Evolutionary conservation across 257 asterid genomes (phyloP), one percentile per base, ranked within the genome.

Genomic region (Euphrasia confusa): DNA sequence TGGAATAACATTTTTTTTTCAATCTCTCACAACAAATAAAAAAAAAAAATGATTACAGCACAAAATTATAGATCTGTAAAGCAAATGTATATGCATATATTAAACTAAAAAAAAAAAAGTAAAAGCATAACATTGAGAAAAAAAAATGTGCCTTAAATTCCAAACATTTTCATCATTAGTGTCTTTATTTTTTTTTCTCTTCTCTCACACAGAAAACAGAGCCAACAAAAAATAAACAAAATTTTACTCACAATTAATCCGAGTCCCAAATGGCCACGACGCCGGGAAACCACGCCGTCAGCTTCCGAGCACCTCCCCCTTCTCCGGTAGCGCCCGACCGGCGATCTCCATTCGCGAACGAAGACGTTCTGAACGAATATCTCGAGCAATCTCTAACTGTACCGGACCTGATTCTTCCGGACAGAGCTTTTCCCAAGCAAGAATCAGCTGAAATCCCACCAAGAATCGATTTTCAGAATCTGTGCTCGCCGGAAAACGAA

Each of bases 261-360:
- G 3, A 60, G 15, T 15, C 42, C 47, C 49, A 44, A 13, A 2
- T 79, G 91, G 81, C 80, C 33, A 62, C 37, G 58, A 77, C 77
- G 55, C 67, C 63, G 48, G 82, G 70, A 47, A 75, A 48, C 66
- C 76, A 68, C 55, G 61, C 81, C 66, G 74, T 76, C 39, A 86
- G 87, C 66, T 90, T 90, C 77, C 87, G 90, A 35, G 97, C 97
- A 0, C 96, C 97, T 2, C 96, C 97, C 18, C 97, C 96, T 0
- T 90, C 97, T 45, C 97, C 97, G 6, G 85, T 85, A 61, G 96
- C 86, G 28, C 78, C 89, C 1, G 93, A 96, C 5, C 70, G 88
- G 39, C 71, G 81, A 13, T 82, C 95, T 2, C 63, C 84, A 0
- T 72, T 87, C 63, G 60, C 81, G 2, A 87, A 90, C 63, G 90